A percentile compares a stretch with the other conserved stretches of the same genome.
Conservation (phyloP, 257 asterid species). For the Asclepias syriaca region DNA sequence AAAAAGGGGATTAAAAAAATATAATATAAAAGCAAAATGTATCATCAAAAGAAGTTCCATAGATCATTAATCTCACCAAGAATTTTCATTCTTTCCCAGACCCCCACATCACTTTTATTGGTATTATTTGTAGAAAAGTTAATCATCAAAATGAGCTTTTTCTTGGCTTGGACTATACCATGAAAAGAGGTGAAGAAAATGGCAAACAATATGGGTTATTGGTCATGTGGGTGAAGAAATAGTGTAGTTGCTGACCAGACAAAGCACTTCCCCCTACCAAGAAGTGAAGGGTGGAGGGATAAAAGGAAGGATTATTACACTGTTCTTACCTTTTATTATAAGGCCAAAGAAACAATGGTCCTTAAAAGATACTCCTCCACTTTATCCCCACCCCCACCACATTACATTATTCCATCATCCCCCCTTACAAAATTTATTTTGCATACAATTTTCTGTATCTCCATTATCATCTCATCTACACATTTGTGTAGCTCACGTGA, state of each 20-base stretch:
- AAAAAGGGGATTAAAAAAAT: conserved; percentile 17
- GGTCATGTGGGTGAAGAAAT: conserved; percentile 41
- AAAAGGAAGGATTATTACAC: conserved; percentile 19
- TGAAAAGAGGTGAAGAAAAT: conserved; percentile 58
- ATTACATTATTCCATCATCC: conserved; percentile 15
- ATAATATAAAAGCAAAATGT: conserved; percentile 35
- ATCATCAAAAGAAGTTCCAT: conserved; percentile 52
- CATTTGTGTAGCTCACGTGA: conserved; percentile 32
- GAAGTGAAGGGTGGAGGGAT: conserved; percentile 16
- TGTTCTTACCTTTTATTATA: conserved; percentile 22
- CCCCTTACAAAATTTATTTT: conserved; percentile 4
- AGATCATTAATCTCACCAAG: conserved; percentile 41
- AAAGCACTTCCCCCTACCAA: conserved; percentile 33
- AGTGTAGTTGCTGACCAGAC: conserved; percentile 50
- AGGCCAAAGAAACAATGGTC: conserved; percentile 27
- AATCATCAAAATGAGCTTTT: conserved; percentile 39
- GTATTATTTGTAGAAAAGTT: conserved; percentile 38
- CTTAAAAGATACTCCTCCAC: conserved; percentile 28
- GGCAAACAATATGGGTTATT: conserved; percentile 31
- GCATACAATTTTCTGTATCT: conserved; percentile 17
- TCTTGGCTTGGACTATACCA: conserved; percentile 26
- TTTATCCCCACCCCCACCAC: conserved; percentile 46
- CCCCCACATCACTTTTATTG: conserved; percentile 29
- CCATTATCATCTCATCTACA: conserved; percentile 8
- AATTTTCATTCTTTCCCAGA: conserved; percentile 30